These are phyloP conservation scores for Cyclostephanos tholiformis DNA, from an alignment of 108 stramenopile genomes.

Conservation along the genomic window DNA sequence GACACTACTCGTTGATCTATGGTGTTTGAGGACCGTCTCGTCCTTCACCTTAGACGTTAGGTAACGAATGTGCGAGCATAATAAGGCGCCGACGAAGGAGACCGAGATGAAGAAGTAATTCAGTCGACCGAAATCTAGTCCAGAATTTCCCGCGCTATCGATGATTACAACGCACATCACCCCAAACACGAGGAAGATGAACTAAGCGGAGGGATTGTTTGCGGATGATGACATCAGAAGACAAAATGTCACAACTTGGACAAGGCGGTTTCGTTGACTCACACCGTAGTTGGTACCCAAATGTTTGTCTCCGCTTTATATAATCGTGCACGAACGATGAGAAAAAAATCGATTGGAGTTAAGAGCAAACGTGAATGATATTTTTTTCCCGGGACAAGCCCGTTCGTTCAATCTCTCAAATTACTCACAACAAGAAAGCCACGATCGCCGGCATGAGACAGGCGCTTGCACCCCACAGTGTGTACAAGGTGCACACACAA, in stretches of 20 bases:
- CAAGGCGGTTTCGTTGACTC: not conserved
- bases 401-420: not conserved
- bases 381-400: not conserved
- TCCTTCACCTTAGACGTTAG: conserved; percentile 49
- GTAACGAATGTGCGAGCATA: conserved; percentile 48
- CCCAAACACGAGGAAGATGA: conserved; percentile 49
- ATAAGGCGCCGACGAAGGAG: conserved; percentile 37
- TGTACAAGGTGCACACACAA: conserved; percentile 32
- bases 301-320: conserved; percentile 28
- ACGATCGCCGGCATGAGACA: conserved; percentile 46
- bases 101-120: conserved; percentile 45
- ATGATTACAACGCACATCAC: conserved; percentile 42
- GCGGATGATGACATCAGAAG: not conserved
- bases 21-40: conserved; percentile 47
- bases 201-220: not conserved
- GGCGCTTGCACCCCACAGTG: conserved; percentile 48
- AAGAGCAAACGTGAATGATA: not conserved
- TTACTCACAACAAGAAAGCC: conserved; percentile 37
- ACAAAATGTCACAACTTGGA: not conserved
- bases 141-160: conserved; percentile 28
- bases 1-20: conserved; percentile 50
- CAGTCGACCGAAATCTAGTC: conserved; percentile 29
- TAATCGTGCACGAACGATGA: not conserved
- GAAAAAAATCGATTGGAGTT: not conserved
- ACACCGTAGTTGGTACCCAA: conserved; percentile 43